phyloP scores from a whole-genome alignment of 345 rosid genomes.

The Lepidium aucheri region DNA sequence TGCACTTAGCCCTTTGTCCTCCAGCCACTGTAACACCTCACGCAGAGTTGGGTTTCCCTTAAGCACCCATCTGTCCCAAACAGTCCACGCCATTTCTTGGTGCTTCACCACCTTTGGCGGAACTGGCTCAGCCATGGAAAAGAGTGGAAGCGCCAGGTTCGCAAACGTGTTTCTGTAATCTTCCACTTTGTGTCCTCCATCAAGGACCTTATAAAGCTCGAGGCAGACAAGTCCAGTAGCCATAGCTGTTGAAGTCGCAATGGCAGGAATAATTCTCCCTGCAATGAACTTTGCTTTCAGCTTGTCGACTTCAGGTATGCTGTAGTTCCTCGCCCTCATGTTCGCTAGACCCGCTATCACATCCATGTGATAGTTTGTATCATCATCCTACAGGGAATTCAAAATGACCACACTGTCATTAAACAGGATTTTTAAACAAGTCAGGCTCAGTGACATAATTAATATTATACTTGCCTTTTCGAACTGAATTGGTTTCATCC shows the following conservation, averaged over 20 bases:
- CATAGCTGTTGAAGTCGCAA: constrained; percentile 86
- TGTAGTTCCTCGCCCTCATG: constrained; percentile 77
- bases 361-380: constrained; percentile 73
- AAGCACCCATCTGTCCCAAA: constrained; percentile 89
- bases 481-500: constrained; percentile 67
- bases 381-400: constrained; percentile 47
- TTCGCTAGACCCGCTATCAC: constrained; percentile 67
- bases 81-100: constrained; percentile 81
- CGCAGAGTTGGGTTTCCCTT: constrained; percentile 61
- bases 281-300: constrained; percentile 76
- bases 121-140: constrained; percentile 77
- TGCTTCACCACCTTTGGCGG: constrained; percentile 78
- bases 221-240: constrained; percentile 78
- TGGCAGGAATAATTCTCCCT: constrained; percentile 75
- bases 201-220: constrained; percentile 64
- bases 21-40: constrained; percentile 76
- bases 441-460: neutral
- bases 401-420: neutral
- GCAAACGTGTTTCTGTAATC: constrained; percentile 65
- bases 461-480: constrained; percentile 43
- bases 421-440: neutral
- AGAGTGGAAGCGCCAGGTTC: constrained; percentile 62
- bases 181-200: constrained; percentile 56
- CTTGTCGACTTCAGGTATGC: constrained; percentile 68
- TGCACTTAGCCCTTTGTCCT: constrained; percentile 65